Conservation (phyloP, 2,329 filamentous ascomycete species). For the Fusarium brachygibbosum region DNA sequence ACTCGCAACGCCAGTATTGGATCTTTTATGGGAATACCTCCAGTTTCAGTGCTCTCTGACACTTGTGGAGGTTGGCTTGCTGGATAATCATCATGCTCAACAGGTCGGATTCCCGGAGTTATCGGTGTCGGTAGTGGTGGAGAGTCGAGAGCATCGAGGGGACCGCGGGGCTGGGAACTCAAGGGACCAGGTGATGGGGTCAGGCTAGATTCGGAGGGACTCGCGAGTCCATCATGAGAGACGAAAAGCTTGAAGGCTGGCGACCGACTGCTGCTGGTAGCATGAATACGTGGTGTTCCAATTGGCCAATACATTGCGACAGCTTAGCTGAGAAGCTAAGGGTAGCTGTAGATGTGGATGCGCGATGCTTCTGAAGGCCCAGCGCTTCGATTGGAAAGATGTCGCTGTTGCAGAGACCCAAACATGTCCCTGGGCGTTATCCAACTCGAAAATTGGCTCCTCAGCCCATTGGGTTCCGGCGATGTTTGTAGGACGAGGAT, state of each 20-base stretch:
- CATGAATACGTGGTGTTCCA: conserved; percentile 85
- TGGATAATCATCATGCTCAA: conserved; percentile 66
- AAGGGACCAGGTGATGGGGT: conserved; percentile 31
- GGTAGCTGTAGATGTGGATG: conserved; percentile 31
- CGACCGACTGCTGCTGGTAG: conserved; percentile 76
- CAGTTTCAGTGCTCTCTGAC: conserved; percentile 47
- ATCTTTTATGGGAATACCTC: conserved; percentile 66
- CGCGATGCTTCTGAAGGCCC: conserved; percentile 36
- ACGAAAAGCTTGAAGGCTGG: conserved; percentile 64
- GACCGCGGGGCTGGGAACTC: conserved; percentile 43
- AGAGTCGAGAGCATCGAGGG: conserved; percentile 54
- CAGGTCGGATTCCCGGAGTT: conserved; percentile 70
- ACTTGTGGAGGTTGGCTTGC: conserved; percentile 43
- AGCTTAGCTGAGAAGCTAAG: conserved; percentile 48
- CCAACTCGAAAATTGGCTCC: conserved; percentile 28
- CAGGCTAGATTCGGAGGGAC: conserved; percentile 51
- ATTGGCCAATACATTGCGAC: conserved; percentile 90
- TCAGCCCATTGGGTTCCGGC: conserved; percentile 44
- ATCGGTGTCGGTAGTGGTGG: conserved; percentile 61
- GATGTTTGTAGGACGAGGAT: conserved; percentile 30
- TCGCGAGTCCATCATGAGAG: conserved; percentile 71
- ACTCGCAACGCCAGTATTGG: conserved; percentile 81
- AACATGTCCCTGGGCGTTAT: conserved; percentile 47
- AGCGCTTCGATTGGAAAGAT: conserved; percentile 30
- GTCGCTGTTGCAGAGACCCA: conserved; percentile 38